Evolutionary conservation across 2,329 filamentous ascomycete genomes (phyloP).

Genomic region (Akanthomyces muscarius): DNA sequence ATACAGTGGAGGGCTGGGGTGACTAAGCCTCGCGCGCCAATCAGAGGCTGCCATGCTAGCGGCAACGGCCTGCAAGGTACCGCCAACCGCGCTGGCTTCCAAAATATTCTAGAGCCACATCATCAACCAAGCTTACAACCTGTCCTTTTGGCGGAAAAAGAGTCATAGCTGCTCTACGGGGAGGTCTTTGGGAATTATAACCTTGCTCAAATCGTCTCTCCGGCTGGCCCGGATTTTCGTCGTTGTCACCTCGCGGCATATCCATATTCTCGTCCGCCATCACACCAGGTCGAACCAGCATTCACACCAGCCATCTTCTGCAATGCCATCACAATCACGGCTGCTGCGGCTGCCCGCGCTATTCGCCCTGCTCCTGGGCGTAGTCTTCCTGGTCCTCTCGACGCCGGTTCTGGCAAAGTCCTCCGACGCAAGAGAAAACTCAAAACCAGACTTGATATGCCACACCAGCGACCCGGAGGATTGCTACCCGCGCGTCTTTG

Average conservation of each 20-base stretch:
- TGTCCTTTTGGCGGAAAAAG: constrained; percentile 13
- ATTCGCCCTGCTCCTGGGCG: neutral
- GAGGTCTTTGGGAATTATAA: neutral
- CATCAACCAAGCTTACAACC: constrained; percentile 7
- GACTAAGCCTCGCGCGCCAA: constrained; percentile 1
- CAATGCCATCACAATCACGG: constrained; percentile 13
- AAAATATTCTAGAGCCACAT: constrained; percentile 13
- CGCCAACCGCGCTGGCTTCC: neutral
- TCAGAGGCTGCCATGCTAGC: constrained; percentile 8
- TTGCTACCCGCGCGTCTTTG: constrained; percentile 63
- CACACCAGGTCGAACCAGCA: neutral
- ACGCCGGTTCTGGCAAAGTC: neutral
- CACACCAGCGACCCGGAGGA: constrained; percentile 56
- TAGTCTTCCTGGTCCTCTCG: neutral
- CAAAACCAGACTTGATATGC: constrained; percentile 54
- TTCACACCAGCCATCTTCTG: constrained; percentile 8
- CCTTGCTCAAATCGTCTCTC: neutral
- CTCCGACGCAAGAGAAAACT: neutral
- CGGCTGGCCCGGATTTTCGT: neutral
- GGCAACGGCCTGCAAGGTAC: constrained; percentile 1
- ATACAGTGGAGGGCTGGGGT: neutral
- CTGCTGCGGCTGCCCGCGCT: constrained; percentile 1
- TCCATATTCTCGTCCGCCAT: neutral
- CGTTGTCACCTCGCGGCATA: neutral
- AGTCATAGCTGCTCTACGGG: constrained; percentile 1